phyloP scores from a whole-genome alignment of 2,329 filamentous ascomycete genomes.

The Diaporthe sp. region DNA sequence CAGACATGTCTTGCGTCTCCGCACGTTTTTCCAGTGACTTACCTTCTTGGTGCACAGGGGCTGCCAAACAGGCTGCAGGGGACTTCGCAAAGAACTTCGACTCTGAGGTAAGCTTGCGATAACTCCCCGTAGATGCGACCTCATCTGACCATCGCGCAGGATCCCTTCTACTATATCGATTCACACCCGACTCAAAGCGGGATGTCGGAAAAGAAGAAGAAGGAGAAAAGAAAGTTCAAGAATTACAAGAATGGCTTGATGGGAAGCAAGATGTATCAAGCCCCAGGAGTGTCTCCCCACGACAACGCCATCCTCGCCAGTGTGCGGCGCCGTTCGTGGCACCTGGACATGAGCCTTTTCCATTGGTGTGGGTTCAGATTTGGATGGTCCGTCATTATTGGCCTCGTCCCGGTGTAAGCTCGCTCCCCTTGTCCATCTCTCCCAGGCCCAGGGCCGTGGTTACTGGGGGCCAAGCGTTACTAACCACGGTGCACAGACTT shows the following conservation, averaged over 20 bases:
- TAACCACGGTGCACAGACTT: constrained; percentile 57
- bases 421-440: constrained; percentile 47
- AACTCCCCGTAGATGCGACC: not conserved
- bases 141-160: constrained; percentile 59
- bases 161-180: constrained; percentile 89
- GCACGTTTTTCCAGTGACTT: not conserved
- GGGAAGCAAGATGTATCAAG: constrained; percentile 46
- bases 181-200: constrained; percentile 77
- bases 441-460: not conserved
- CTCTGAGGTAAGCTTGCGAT: constrained; percentile 36
- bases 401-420: constrained; percentile 81
- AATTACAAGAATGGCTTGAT: constrained; percentile 83
- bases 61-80: not conserved
- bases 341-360: constrained; percentile 86
- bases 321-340: constrained; percentile 87
- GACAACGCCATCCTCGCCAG: constrained; percentile 86
- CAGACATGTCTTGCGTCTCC: not conserved
- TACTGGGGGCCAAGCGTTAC: not conserved
- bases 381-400: constrained; percentile 90
- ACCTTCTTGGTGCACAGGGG: not conserved
- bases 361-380: constrained; percentile 84
- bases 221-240: constrained; percentile 68
- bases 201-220: constrained; percentile 26
- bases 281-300: constrained; percentile 82
- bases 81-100: constrained; percentile 39